phyloP scores from a whole-genome alignment of 2,329 filamentous ascomycete species.

The Xylariaceae sp. region DNA sequence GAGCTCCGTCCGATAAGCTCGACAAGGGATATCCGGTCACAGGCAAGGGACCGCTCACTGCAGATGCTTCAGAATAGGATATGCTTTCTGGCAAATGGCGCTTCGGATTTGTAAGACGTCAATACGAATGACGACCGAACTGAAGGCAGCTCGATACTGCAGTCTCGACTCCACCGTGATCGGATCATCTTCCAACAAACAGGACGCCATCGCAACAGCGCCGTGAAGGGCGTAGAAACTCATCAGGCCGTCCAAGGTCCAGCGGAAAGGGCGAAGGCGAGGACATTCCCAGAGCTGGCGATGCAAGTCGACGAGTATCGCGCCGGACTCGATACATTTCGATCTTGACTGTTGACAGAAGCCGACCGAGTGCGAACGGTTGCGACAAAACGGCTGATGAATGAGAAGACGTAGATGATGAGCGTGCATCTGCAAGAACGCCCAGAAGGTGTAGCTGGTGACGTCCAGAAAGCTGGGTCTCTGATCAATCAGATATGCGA shows the following conservation, averaged over 20 bases:
- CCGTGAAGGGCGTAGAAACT: conserved; percentile 12
- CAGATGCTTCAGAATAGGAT: conserved; percentile 12
- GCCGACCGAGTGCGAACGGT: conserved; percentile 8
- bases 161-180: conserved; percentile 1
- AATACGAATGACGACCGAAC: conserved; percentile 3
- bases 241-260: conserved; percentile 9
- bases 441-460: conserved; percentile 9
- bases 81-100: conserved; percentile 10
- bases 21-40: background rate
- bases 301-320: conserved; percentile 6
- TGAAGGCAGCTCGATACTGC: conserved; percentile 8
- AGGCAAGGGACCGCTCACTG: conserved; percentile 1
- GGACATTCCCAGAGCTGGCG: conserved; percentile 7
- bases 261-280: conserved; percentile 7
- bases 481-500: background rate
- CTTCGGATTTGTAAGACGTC: conserved; percentile 8
- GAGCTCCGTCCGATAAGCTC: background rate
- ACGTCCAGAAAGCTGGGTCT: conserved; percentile 7
- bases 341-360: conserved; percentile 10
- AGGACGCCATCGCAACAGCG: conserved; percentile 9
- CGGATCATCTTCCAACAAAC: conserved; percentile 10
- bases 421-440: conserved; percentile 6
- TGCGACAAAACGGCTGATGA: conserved; percentile 11
- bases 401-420: conserved; percentile 12
- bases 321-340: conserved; percentile 10